Evolutionary conservation across 1,284 basidiomycete species (phyloP), one percentile per base, ranked within the genome.

Genomic region (Spongispora temasekensis): DNA sequence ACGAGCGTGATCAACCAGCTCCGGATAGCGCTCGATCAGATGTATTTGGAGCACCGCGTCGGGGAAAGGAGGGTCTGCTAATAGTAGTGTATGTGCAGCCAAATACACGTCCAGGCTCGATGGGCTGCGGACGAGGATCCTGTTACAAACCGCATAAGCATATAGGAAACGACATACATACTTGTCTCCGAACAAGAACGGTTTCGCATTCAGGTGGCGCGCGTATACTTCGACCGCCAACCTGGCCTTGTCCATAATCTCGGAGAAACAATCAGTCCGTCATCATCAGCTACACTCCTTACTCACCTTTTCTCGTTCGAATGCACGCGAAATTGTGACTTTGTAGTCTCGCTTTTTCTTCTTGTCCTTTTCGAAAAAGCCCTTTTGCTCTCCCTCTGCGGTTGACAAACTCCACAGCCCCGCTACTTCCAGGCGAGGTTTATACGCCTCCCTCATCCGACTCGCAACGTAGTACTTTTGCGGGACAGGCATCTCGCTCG

Each of bases 381-480:
- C 54, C 55, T 69, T 61, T 72, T 67, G 74, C 60, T 82, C 76
- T 60, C 80, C 74, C 61, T 86, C 83, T 4, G 76, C 72, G 2
- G 72, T 75, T 17, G 78, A 76, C 5, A 79, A 63, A 64, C 75
- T 78, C 90, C 91, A 92, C 21, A 92, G 72, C 13, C 84, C 88
- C 25, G 80, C 80, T 5, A 81, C 80, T 68, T 89, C 83, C 25
- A 93, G 75, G 10, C 89, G 81, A 5, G 81, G 77, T 61, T 75
- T 79, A 64, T 87, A 82, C 10, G 79, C 71, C 30, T 81, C 77
- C 30, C 89, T 82, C 50, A 93, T 80, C 19, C 90, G 82, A 8
- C 72, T 69, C 0, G 90, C 87, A 2, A 91, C 81, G 67, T 88
- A 93, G 69, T 91, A 92, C 7, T 84, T 81, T 64, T 89, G 88